Conservation (phyloP, 192 early-diverging fungal genomes). For the Dissophora ornata region DNA sequence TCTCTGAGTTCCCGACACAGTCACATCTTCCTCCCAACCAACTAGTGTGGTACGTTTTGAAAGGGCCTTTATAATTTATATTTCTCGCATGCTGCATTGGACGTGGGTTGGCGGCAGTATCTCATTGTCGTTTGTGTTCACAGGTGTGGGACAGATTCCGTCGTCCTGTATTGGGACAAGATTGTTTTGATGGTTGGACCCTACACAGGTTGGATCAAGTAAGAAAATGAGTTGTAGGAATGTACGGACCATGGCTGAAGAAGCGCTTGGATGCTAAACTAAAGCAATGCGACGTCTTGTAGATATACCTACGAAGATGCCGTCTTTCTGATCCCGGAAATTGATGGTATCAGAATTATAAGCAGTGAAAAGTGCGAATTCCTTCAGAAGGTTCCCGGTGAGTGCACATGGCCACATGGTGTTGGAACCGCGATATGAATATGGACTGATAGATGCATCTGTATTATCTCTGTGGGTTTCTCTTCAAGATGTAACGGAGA, state of each 20-base stretch:
- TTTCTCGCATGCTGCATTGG: too few species aligned
- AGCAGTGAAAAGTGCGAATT: conserved; percentile 86
- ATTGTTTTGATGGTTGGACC: conserved; percentile 92
- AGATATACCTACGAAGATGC: conserved; percentile 77
- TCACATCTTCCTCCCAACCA: conserved; percentile 75
- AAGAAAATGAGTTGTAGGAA: too few species aligned
- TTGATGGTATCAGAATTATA: conserved; percentile 93
- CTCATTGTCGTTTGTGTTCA: conserved; percentile 24
- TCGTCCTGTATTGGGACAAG: conserved; percentile 86
- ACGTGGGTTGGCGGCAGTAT: too few species aligned
- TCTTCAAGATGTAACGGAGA: conserved; percentile 78
- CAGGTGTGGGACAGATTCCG: conserved; percentile 97
- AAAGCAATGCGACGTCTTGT: conserved; percentile 26
- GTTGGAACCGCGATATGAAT: too few species aligned
- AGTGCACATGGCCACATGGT: not conserved
- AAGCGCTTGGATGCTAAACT: too few species aligned
- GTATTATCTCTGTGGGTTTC: too few species aligned
- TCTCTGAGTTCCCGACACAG: conserved; percentile 84
- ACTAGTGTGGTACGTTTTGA: conserved; percentile 74
- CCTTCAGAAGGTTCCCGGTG: conserved; percentile 88
- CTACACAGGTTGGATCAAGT: conserved; percentile 90
- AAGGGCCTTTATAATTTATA: conserved; percentile 21
- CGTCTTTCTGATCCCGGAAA: conserved; percentile 87
- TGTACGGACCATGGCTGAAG: too few species aligned
- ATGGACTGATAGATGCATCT: too few species aligned